A percentile compares a stretch with the other conserved stretches of the same genome.
Conservation (phyloP, 306 rosid genomes). For the Mimosa pudica region DNA sequence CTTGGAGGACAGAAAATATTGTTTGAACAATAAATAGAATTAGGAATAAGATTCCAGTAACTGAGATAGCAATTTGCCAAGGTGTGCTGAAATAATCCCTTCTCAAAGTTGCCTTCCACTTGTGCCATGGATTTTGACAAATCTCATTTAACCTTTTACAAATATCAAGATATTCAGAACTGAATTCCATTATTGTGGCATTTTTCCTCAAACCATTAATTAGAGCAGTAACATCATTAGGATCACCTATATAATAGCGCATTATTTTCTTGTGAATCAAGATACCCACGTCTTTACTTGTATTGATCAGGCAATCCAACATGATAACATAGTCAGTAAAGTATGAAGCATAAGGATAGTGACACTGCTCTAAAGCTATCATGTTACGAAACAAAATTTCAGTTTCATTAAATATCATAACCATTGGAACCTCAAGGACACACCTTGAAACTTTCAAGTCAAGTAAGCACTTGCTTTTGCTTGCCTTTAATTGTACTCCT, state of each 20-base stretch:
- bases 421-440: neutral
- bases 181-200: neutral
- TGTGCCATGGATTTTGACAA: neutral
- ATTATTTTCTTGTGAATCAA: neutral
- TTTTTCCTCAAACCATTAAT: neutral
- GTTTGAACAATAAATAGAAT: neutral
- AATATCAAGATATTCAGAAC: neutral
- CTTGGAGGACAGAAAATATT: neutral
- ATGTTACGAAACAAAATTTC: neutral
- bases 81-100: neutral
- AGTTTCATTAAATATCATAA: neutral
- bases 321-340: neutral
- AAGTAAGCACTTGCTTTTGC: neutral
- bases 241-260: neutral
- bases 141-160: neutral
- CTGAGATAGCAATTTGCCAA: conserved; percentile 2
- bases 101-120: neutral
- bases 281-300: neutral
- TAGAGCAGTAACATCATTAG: neutral
- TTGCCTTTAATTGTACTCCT: neutral
- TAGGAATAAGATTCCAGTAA: neutral
- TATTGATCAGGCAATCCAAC: neutral
- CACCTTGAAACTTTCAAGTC: neutral
- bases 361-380: neutral
- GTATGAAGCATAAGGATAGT: neutral